phyloP scores from a whole-genome alignment of 306 rosid genomes.

The Pyrus betulifolia region DNA sequence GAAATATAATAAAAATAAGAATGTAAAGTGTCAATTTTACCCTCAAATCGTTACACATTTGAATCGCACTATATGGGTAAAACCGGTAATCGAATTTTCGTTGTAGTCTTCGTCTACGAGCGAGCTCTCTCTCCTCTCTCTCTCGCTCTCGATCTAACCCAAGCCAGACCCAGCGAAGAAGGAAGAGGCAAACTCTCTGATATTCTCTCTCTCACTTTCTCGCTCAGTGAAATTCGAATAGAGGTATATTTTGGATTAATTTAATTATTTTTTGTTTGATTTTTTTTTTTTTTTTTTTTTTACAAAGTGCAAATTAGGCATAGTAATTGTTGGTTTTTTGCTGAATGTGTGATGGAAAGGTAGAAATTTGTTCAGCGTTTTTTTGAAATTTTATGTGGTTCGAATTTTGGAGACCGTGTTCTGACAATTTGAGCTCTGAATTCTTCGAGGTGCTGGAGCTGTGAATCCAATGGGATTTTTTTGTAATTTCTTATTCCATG shows the following conservation, averaged over 20 bases:
- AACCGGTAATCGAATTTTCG: neutral
- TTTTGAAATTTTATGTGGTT: neutral
- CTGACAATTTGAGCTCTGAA: neutral
- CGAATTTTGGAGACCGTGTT: neutral
- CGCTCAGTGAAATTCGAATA: neutral
- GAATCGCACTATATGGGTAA: neutral
- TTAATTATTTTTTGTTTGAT: neutral
- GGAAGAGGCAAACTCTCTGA: conserved; percentile 5
- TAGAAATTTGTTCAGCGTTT: neutral
- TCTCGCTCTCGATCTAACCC: conserved; percentile 12
- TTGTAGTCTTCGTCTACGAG: conserved; percentile 16
- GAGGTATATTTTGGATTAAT: conserved; percentile 10
- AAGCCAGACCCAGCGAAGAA: neutral
- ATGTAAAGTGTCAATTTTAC: neutral
- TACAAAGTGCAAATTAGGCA: neutral
- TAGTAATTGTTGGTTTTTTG: neutral
- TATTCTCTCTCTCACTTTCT: neutral
- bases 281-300: no score
- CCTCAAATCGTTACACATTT: neutral
- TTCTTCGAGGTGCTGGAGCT: neutral
- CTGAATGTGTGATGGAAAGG: neutral
- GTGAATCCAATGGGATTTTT: neutral
- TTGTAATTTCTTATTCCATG: neutral
- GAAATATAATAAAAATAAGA: neutral
- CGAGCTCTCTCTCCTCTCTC: neutral